Conservation (phyloP, 176 grass and related monocot genomes). For the Ampelocalamus luodianensis region DNA sequence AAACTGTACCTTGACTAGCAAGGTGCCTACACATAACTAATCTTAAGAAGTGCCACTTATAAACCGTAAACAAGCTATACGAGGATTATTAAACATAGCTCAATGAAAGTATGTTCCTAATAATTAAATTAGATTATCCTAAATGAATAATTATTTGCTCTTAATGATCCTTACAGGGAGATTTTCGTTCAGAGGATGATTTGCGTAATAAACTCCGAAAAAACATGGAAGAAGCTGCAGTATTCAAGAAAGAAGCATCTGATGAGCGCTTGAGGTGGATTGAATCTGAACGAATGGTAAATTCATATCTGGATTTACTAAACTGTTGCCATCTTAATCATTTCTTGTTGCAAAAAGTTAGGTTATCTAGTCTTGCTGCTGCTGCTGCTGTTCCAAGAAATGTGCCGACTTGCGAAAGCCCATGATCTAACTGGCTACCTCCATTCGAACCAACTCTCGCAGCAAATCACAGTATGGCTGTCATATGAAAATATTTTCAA, state of each 20-base stretch:
- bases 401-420: background rate
- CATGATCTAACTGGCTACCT: background rate
- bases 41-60: background rate
- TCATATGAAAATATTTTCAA: background rate
- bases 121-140: background rate
- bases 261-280: conserved; percentile 50
- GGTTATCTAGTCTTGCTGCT: background rate
- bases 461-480: background rate
- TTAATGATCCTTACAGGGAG: conserved; percentile 40
- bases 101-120: background rate
- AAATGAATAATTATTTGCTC: conserved; percentile 33
- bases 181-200: conserved; percentile 31
- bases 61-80: background rate
- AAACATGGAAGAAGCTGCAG: conserved; percentile 41
- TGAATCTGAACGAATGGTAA: conserved; percentile 60
- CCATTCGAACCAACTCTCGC: background rate
- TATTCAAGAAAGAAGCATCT: conserved; percentile 52
- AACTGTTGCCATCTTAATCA: background rate
- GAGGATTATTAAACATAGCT: background rate
- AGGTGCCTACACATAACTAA: background rate
- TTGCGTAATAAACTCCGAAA: conserved; percentile 30
- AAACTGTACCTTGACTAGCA: background rate
- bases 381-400: background rate
- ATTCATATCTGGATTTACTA: background rate
- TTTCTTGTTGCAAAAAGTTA: background rate